phyloP scores from a whole-genome alignment of 768 basidiomycete species.

The Leccinum obscurum region DNA sequence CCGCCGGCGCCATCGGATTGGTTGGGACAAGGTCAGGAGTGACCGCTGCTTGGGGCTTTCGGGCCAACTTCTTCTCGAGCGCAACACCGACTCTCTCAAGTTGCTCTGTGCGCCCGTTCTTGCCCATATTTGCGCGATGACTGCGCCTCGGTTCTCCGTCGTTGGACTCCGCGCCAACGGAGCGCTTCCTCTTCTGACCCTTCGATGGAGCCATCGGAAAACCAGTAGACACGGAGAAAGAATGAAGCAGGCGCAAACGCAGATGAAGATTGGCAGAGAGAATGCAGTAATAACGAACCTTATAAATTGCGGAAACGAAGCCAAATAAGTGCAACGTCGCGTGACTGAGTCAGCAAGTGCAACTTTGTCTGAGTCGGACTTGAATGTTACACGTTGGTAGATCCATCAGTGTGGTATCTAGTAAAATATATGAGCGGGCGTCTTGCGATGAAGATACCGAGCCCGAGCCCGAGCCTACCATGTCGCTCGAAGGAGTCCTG shows the following conservation, averaged over 20 bases:
- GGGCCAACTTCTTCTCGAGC: not conserved
- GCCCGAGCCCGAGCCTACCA: slow-evolving; percentile 15
- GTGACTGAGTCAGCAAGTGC: no score
- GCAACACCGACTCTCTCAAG: not conserved
- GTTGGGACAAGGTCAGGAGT: not conserved
- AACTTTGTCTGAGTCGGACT: no score
- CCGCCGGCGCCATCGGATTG: not conserved
- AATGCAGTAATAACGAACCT: no score
- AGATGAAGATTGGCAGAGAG: no score
- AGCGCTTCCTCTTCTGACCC: not conserved
- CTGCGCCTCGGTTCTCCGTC: not conserved
- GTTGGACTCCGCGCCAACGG: not conserved
- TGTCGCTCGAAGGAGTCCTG: slow-evolving; percentile 19
- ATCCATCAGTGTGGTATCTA: no score
- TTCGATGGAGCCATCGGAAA: not conserved
- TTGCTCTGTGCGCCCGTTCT: not conserved
- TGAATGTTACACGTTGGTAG: no score
- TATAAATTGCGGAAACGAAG: no score
- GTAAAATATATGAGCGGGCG: slow-evolving; percentile 28
- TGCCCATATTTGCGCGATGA: not conserved
- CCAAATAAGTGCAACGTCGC: no score
- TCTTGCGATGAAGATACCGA: slow-evolving; percentile 31
- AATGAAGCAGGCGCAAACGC: no score
- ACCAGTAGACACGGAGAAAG: no score
- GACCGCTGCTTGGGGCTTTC: not conserved